Evolutionary conservation across 208 protist species (phyloP).

Genomic region (Acanthamoeba royreba): DNA sequence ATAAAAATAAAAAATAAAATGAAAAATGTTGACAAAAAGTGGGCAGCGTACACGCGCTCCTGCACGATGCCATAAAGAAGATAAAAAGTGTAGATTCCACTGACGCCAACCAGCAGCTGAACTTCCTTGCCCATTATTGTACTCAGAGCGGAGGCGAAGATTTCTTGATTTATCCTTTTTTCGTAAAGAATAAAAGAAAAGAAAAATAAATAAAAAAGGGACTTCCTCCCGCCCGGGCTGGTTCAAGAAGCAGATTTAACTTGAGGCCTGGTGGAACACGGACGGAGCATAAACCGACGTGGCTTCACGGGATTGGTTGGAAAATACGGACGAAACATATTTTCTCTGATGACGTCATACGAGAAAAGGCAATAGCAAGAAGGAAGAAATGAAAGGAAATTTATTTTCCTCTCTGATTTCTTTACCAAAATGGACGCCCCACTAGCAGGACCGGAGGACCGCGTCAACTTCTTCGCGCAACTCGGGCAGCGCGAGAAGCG

Average conservation of each 20-base stretch:
- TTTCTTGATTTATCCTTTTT: neutral
- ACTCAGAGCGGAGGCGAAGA: neutral
- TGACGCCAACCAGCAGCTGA: neutral
- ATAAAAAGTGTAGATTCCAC: constrained; percentile 22
- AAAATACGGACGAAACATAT: too few relatives aligned
- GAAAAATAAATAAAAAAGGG: too few relatives aligned
- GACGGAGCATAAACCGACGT: too few relatives aligned
- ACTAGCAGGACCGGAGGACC: neutral
- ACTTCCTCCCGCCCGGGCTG: too few relatives aligned
- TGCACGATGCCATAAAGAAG: constrained; percentile 29
- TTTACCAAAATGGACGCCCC: neutral
- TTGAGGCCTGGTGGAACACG: too few relatives aligned
- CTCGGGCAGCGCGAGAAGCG: neutral
- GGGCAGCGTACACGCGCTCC: neutral
- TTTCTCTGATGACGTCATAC: too few relatives aligned
- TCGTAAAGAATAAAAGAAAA: too few relatives aligned
- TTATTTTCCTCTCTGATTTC: neutral
- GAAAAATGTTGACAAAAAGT: neutral
- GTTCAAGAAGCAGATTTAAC: too few relatives aligned
- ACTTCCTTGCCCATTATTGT: neutral
- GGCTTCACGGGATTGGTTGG: too few relatives aligned
- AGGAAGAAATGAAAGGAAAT: too few relatives aligned
- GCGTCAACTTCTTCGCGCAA: neutral
- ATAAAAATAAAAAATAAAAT: neutral
- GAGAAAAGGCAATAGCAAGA: too few relatives aligned